A percentile compares a stretch with the other conserved stretches of the same genome.
Evolutionary conservation across 2,329 filamentous ascomycete genomes (phyloP).

Genomic region (Hypoxylon sp.): DNA sequence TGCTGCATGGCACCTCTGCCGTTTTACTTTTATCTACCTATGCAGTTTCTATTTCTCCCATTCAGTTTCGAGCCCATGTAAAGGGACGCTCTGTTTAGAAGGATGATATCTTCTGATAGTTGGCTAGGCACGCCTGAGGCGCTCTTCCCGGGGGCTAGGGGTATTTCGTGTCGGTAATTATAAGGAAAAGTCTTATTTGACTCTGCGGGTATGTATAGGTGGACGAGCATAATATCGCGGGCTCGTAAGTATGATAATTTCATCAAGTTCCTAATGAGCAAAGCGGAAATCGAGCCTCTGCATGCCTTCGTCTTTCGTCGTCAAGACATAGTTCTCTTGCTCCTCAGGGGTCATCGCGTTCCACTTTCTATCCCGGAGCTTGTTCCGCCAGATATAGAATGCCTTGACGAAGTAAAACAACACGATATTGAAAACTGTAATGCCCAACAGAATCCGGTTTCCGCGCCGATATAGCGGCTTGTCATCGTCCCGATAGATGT

Average conservation of each 20-base stretch:
- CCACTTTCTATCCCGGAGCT: slow-evolving; percentile 59
- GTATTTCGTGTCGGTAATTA: neutral
- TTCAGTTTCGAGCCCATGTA: neutral
- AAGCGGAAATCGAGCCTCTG: slow-evolving; percentile 67
- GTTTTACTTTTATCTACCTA: neutral
- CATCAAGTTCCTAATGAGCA: slow-evolving; percentile 55
- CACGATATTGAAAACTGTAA: slow-evolving; percentile 62
- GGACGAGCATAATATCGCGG: neutral
- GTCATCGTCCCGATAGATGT: slow-evolving; percentile 70
- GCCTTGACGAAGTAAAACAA: slow-evolving; percentile 60
- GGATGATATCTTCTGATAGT: neutral
- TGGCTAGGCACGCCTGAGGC: neutral
- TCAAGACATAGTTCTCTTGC: slow-evolving; percentile 62
- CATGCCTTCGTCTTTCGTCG: slow-evolving; percentile 64
- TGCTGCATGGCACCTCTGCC: neutral
- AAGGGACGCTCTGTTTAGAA: neutral
- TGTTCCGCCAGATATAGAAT: slow-evolving; percentile 64
- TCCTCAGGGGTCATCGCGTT: slow-evolving; percentile 60
- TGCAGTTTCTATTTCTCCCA: neutral
- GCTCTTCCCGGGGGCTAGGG: neutral
- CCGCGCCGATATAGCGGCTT: slow-evolving; percentile 65
- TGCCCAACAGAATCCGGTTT: slow-evolving; percentile 63
- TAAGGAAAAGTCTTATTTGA: neutral
- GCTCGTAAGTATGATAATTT: neutral
- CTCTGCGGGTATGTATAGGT: neutral